phyloP scores from a whole-genome alignment of 2,329 filamentous ascomycete species.

The Calycina marina region DNA sequence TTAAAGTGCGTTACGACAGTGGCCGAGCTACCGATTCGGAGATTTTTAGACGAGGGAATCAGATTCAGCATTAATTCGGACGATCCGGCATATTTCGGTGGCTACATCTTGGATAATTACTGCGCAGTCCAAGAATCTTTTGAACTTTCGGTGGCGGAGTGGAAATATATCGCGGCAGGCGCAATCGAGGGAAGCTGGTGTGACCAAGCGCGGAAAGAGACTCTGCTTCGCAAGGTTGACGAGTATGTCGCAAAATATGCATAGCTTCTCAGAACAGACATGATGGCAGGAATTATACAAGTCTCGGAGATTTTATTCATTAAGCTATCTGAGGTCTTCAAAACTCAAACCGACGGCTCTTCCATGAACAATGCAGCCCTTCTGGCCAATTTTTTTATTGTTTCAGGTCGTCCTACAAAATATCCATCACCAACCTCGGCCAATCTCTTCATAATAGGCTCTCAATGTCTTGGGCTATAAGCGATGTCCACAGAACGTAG shows the following conservation, averaged over 20 bases:
- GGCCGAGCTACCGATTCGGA: conserved; percentile 29
- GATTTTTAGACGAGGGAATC: conserved; percentile 29
- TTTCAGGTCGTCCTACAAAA: no score
- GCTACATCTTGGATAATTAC: conserved; percentile 63
- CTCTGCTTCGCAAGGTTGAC: conserved; percentile 35
- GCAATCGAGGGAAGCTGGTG: conserved; percentile 60
- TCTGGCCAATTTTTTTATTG: no score
- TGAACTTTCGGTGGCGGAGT: conserved; percentile 45
- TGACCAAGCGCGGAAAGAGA: conserved; percentile 42
- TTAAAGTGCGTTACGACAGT: conserved; percentile 30
- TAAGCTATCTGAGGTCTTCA: no score
- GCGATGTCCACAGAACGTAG: no score
- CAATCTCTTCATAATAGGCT: no score
- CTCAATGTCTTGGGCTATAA: no score
- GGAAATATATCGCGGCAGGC: conserved; percentile 46
- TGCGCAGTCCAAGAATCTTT: conserved; percentile 63
- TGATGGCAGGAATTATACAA: no score
- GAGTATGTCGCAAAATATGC: conserved; percentile 21
- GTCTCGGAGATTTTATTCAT: no score
- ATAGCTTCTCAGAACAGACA: no score
- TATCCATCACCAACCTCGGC: no score
- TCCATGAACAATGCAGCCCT: no score
- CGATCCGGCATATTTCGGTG: conserved; percentile 46
- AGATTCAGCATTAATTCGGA: conserved; percentile 33
- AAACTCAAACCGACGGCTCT: no score